Evolutionary conservation across 495 filamentous ascomycete genomes (phyloP).

Genomic region (Letharia lupina): DNA sequence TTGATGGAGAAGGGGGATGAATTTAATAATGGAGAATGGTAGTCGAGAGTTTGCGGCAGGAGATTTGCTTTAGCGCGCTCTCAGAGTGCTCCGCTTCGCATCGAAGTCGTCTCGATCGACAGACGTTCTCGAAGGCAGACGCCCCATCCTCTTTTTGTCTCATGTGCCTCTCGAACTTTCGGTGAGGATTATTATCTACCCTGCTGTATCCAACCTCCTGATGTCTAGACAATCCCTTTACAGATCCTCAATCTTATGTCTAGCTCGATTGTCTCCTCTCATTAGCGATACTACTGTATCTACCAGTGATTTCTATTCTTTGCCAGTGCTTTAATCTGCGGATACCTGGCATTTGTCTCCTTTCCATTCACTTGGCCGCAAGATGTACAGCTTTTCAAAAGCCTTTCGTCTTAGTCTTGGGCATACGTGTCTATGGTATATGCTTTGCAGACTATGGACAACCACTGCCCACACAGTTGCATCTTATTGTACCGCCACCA

Average conservation of each 20-base stretch:
- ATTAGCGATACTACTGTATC: neutral
- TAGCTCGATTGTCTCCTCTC: neutral
- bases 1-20: conserved; percentile 8
- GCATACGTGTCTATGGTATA: neutral
- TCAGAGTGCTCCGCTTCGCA: neutral
- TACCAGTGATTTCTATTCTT: neutral
- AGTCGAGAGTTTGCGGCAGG: conserved; percentile 11
- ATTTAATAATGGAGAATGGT: conserved; percentile 14
- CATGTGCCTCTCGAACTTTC: neutral
- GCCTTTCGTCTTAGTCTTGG: neutral
- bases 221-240: neutral
- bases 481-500: neutral
- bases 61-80: conserved; percentile 14
- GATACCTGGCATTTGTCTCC: neutral
- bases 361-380: neutral
- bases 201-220: neutral
- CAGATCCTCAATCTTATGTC: neutral
- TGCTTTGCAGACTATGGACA: neutral
- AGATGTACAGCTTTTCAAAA: neutral
- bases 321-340: neutral
- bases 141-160: neutral
- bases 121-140: neutral
- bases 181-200: neutral
- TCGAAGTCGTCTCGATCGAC: conserved; percentile 1
- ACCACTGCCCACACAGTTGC: neutral